These are phyloP conservation scores for Cucumis cinereus DNA, from an alignment of 306 rosid genomes.

Conservation along the genomic window DNA sequence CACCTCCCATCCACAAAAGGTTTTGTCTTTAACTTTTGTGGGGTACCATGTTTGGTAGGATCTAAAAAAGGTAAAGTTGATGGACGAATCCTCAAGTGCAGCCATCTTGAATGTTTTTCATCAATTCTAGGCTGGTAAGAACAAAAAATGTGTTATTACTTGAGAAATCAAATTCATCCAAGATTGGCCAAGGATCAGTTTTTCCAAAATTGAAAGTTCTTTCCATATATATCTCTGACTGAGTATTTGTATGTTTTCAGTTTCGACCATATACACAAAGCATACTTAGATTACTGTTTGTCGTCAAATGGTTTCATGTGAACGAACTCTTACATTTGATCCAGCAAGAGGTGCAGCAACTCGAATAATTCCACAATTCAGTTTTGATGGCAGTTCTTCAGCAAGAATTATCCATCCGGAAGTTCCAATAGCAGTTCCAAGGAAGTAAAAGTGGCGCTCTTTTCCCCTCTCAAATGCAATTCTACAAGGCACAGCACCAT, in stretches of 20 bases:
- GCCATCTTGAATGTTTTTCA: constrained; percentile 61
- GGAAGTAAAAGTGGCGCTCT: constrained; percentile 57
- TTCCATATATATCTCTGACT: neutral
- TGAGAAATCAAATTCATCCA: neutral
- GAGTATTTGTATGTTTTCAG: neutral
- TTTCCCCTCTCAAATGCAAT: constrained; percentile 88
- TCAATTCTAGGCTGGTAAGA: constrained; percentile 68
- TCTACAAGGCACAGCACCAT: constrained; percentile 72
- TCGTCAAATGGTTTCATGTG: neutral
- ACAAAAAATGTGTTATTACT: neutral
- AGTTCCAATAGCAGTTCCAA: constrained; percentile 55
- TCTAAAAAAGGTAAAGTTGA: constrained; percentile 52
- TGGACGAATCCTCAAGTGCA: constrained; percentile 78
- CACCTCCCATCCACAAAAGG: constrained; percentile 86
- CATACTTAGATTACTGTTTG: neutral
- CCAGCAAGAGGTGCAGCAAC: constrained; percentile 82
- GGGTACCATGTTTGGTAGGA: constrained; percentile 33
- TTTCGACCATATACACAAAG: neutral
- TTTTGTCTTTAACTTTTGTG: constrained; percentile 26
- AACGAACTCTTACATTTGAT: constrained; percentile 47
- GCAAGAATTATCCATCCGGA: constrained; percentile 82
- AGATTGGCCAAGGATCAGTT: neutral
- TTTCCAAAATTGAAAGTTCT: neutral
- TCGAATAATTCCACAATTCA: constrained; percentile 53
- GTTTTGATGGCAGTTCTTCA: constrained; percentile 61